Percentiles rank a stretch among this genome's conserved stretches.
Evolutionary conservation across 805 yeast genomes (phyloP).

Genomic region (Wickerhamiella alocasiicola): DNA sequence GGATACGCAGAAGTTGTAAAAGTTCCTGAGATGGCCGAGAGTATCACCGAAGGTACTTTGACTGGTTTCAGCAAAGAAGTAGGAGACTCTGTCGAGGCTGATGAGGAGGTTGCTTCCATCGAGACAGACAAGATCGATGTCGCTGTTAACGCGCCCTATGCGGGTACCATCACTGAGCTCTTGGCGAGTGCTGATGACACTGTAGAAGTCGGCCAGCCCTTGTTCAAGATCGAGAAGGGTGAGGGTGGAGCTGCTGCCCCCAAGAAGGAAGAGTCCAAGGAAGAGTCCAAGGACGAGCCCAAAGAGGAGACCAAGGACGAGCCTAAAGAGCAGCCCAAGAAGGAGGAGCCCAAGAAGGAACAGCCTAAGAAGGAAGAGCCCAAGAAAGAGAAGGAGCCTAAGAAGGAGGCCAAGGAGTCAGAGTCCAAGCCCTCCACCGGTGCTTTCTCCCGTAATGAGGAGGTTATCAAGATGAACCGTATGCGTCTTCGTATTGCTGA

Average conservation of each 20-base stretch:
- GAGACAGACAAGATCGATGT: constrained; percentile 98
- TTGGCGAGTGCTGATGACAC: constrained; percentile 80
- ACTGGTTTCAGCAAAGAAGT: constrained; percentile 46
- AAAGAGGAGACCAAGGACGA: constrained; percentile 23
- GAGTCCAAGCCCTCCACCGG: constrained; percentile 28
- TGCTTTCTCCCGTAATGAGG: constrained; percentile 68
- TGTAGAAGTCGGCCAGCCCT: constrained; percentile 89
- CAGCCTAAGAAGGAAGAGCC: constrained; percentile 27
- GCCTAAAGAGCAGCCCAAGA: constrained; percentile 22
- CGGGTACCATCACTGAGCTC: constrained; percentile 80
- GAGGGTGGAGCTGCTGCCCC: constrained; percentile 37
- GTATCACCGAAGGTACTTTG: constrained; percentile 92
- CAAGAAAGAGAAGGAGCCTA: constrained; percentile 23
- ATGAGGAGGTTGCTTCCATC: constrained; percentile 89
- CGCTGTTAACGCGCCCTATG: constrained; percentile 85
- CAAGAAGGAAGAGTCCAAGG: constrained; percentile 19
- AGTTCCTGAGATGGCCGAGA: constrained; percentile 98
- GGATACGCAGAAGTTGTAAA: constrained; percentile 40
- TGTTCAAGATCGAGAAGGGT: constrained; percentile 73
- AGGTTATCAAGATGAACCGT: constrained; percentile 95
- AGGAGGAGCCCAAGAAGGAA: constrained; percentile 19
- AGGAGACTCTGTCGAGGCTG: constrained; percentile 78
- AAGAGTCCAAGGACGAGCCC: constrained; percentile 18
- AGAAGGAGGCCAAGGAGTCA: constrained; percentile 15
- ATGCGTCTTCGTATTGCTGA: constrained; percentile 98